Evolutionary conservation across 768 basidiomycete species (phyloP).

Genomic region (Lentinula guzmanii): DNA sequence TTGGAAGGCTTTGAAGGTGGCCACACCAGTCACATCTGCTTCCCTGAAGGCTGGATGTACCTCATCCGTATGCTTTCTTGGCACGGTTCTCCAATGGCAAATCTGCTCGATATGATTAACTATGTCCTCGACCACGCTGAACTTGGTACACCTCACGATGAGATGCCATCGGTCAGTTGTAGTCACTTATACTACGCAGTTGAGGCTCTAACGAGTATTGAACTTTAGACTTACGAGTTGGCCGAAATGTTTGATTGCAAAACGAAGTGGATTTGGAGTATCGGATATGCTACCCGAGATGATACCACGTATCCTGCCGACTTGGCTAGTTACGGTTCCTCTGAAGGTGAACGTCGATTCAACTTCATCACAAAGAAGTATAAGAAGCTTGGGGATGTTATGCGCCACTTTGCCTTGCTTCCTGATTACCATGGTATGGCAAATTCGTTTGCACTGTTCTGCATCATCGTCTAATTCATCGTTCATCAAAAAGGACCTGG

Average conservation of each 20-base stretch:
- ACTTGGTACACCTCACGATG: slow-evolving; percentile 9
- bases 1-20: slow-evolving; percentile 10
- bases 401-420: slow-evolving; percentile 10
- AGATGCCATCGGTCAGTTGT: slow-evolving; percentile 1
- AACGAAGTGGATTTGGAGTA: slow-evolving; percentile 10
- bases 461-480: neutral
- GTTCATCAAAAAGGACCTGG: slow-evolving; percentile 5
- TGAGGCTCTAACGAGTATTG: neutral
- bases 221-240: slow-evolving; percentile 6
- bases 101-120: slow-evolving; percentile 12
- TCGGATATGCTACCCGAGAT: slow-evolving; percentile 10
- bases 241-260: slow-evolving; percentile 10
- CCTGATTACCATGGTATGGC: slow-evolving; percentile 4
- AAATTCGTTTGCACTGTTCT: neutral
- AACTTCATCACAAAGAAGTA: slow-evolving; percentile 12
- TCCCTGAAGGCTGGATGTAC: slow-evolving; percentile 13
- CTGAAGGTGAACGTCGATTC: slow-evolving; percentile 11
- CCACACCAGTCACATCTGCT: slow-evolving; percentile 12
- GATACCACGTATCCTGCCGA: slow-evolving; percentile 11
- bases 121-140: slow-evolving; percentile 10
- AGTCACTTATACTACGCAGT: neutral
- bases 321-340: slow-evolving; percentile 7
- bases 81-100: slow-evolving; percentile 10
- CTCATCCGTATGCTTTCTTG: slow-evolving; percentile 12
- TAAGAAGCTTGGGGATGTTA: slow-evolving; percentile 11